Evolutionary conservation across 1,284 basidiomycete genomes (phyloP).

Genomic region (Takashimella tepidaria): DNA sequence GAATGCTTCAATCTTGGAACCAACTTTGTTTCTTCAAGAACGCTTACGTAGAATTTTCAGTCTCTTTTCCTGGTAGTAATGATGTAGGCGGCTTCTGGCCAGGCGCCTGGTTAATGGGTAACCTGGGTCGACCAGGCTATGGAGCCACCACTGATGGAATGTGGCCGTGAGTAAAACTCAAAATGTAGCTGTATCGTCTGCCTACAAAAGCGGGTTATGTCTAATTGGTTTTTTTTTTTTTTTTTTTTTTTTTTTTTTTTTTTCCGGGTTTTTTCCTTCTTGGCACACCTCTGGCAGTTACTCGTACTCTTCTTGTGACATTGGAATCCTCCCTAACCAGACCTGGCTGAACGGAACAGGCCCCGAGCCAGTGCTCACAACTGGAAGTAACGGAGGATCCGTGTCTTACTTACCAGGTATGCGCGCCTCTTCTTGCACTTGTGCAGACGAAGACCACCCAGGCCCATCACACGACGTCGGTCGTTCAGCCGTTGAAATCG

Average conservation of each 20-base stretch:
- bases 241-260: too few species aligned
- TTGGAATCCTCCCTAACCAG: constrained; percentile 26
- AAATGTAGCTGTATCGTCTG: too few species aligned
- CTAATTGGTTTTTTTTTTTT: too few species aligned
- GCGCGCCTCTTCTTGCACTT: constrained; percentile 53
- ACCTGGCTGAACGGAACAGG: constrained; percentile 44
- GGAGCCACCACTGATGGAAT: constrained; percentile 70
- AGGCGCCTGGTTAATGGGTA: constrained; percentile 50
- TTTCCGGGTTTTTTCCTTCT: too few species aligned
- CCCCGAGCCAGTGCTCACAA: constrained; percentile 41
- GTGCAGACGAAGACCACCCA: constrained; percentile 59
- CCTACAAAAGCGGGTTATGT: too few species aligned
- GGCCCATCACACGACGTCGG: constrained; percentile 55
- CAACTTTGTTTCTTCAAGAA: constrained; percentile 47
- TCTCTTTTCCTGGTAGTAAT: constrained; percentile 38
- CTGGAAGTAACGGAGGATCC: constrained; percentile 29
- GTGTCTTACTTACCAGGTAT: constrained; percentile 51
- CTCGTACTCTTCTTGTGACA: constrained; percentile 43
- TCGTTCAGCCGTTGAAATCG: constrained; percentile 61
- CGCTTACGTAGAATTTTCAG: constrained; percentile 43
- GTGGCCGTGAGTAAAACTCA: constrained; percentile 52
- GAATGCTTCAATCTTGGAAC: constrained; percentile 55
- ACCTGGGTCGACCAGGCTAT: constrained; percentile 49
- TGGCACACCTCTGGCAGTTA: too few species aligned
- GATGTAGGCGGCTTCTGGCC: constrained; percentile 52